Evolutionary conservation across 225 moss, liverwort and hornwort species (phyloP), one percentile per base, ranked within the genome.

Genomic region (Ulota crispa): DNA sequence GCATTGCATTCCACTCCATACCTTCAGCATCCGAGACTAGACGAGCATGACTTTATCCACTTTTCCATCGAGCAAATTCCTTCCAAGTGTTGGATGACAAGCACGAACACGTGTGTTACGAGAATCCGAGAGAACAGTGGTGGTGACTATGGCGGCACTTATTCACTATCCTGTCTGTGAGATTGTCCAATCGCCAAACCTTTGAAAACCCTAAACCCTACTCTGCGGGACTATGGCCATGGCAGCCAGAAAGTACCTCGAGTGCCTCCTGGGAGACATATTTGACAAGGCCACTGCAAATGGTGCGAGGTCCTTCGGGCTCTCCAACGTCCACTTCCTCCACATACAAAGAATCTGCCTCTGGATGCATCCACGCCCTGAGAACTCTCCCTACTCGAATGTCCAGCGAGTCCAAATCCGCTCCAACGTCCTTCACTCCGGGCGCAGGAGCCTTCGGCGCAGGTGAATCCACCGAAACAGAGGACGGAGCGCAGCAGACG

Each of bases 261-360:
- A 98, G 88, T 67, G 88, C 90, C 74, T 94, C 95, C 79, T 93
- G 80, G 4, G 95, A 52, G 70, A 98, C 54, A 64, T 89, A 94
- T 67, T 91, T 95, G 30, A 98, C 97, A 54, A 98, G 97, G 83
- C 97, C 97, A 75, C 97, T 98, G 92, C 97, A 98, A 79, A 98
- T 98, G 24, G 91, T 98, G 28, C 97, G 95, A 41, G 95, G 95
- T 62, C 97, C 97, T 39, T 93, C 93, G 4, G 88, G 81, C 82
- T 98, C 97, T 71, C 95, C 95, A 4, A 98, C 83, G 67, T 98
- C 97, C 83, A 98, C 97, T 85, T 95, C 94, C 83, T 98, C 97
- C 64, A 98, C 97, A 64, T 90, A 98, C 88, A 98, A 86, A 39
- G 95, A 88, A 74, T 98, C 97, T 45, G 97, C 95, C 83, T 95